Base-by-base conservation (phyloP, 2,329 filamentous ascomycete species). In the Fusarium sororula region DNA sequence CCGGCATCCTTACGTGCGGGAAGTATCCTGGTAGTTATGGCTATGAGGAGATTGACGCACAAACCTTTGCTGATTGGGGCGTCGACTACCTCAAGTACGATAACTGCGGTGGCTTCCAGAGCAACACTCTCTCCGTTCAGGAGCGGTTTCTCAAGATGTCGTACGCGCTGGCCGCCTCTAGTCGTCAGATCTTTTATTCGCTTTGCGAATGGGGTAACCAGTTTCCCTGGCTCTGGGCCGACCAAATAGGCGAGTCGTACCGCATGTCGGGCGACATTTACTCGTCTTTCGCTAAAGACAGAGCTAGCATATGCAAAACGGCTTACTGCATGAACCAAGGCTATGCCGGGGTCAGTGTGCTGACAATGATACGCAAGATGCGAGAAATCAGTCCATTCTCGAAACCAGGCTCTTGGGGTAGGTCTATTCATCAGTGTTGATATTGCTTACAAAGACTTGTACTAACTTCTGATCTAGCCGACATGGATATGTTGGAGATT, bases 341-440 rank as follows among this genome's bases (percentile, higher is more conserved):
- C 44, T 47, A 47, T 22, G 44, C 44, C 7, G 44, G 44, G 1
- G 44, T 47, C 1, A 47, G 44, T 9, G 44, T 47, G 6, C 13
- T 47, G 12, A 47, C 44, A 0, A 47, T 47, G 44, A 47, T 47
- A 28, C 44, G 44, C 24, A 47, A 47, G 13, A 47, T 47, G 44
- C 28, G 44, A 47, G 44, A 47, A 15, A 14, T 47, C 18, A 47
- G 44, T 2, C 44, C 44, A 5, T 47, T 47, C 44, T 47, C 44
- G 13, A 47, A 47, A 10, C 26, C 44, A 47, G 44, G 44, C 18
- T 20, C 44, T 28, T 47, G 44, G 44, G 26, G 44, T 47, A 28
- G 1, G 44, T 28, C 0, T 28, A 28, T 28, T 6, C 8, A 10
- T 9, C 42, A n/a, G 2, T 6, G 6, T 11, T 17, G 11, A 6